Conservation (phyloP, 345 rosid genomes). For the Pugionium cornutum region DNA sequence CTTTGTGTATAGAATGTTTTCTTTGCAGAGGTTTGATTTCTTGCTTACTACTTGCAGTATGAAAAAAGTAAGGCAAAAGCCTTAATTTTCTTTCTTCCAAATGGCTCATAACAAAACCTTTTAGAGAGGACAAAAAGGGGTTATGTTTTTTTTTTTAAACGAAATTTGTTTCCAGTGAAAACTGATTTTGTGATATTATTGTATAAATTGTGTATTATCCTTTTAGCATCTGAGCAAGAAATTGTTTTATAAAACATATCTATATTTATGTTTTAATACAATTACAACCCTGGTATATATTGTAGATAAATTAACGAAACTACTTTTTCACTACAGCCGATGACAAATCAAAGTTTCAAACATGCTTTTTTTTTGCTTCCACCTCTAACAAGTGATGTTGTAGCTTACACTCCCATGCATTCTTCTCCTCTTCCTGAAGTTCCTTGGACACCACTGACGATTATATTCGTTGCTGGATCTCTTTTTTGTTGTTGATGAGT, state of each 20-base stretch:
- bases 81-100: constrained; percentile 14
- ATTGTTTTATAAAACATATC: too few relatives aligned
- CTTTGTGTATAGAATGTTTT: constrained; percentile 36
- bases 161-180: not conserved
- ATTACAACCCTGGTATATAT: too few relatives aligned
- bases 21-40: constrained; percentile 33
- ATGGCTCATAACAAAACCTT: constrained; percentile 29
- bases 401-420: constrained; percentile 15
- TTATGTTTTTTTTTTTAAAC: constrained; percentile 21
- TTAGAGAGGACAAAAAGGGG: constrained; percentile 23
- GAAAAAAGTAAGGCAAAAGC: constrained; percentile 21
- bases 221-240: constrained; percentile 15
- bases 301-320: too few relatives aligned
- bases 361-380: too few relatives aligned
- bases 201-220: constrained; percentile 40
- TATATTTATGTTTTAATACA: too few relatives aligned
- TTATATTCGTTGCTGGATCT: constrained; percentile 36
- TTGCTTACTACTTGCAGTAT: constrained; percentile 20
- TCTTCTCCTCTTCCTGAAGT: constrained; percentile 21
- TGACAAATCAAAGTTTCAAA: too few relatives aligned
- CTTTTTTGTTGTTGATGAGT: constrained; percentile 37
- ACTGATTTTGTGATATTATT: constrained; percentile 33
- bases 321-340: too few relatives aligned
- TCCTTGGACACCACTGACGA: constrained; percentile 32
- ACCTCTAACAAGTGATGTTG: constrained; percentile 15